phyloP scores from a whole-genome alignment of 2,329 filamentous ascomycete species.

The Ascochyta pisi region DNA sequence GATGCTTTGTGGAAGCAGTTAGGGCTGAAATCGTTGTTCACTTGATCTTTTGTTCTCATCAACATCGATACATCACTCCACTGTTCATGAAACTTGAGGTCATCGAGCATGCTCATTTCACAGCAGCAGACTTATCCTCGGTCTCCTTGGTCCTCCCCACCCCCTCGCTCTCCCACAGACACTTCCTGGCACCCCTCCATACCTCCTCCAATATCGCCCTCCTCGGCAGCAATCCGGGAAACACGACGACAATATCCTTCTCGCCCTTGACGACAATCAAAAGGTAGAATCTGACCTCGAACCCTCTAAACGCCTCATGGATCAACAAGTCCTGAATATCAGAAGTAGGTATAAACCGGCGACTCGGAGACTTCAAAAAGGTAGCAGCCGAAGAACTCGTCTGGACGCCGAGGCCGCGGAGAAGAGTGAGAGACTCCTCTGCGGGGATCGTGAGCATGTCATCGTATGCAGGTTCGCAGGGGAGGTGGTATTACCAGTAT shows the following conservation, averaged over 20 bases:
- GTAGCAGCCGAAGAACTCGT: constrained; percentile 75
- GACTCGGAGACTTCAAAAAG: constrained; percentile 69
- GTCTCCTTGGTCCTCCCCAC: no score
- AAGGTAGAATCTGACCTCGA: constrained; percentile 88
- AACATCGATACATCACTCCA: no score
- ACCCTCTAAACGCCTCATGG: constrained; percentile 92
- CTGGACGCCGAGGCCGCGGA: constrained; percentile 89
- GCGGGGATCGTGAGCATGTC: constrained; percentile 27
- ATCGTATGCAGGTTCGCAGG: no score
- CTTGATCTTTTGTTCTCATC: no score
- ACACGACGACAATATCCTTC: constrained; percentile 90
- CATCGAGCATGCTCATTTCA: no score
- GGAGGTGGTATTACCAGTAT: constrained; percentile 53
- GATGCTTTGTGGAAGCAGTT: no score
- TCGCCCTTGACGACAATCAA: constrained; percentile 90
- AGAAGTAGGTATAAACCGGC: constrained; percentile 82
- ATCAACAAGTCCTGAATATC: constrained; percentile 93
- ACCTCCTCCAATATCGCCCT: constrained; percentile 81
- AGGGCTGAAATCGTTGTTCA: no score
- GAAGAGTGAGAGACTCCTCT: constrained; percentile 86
- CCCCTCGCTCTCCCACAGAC: constrained; percentile 72
- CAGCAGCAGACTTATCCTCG: no score
- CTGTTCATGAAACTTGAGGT: no score
- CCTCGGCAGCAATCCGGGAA: constrained; percentile 79
- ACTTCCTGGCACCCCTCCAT: constrained; percentile 84